Evolutionary conservation across 768 basidiomycete genomes (phyloP), one percentile per base, ranked within the genome.

Genomic region (Russula olivacea): DNA sequence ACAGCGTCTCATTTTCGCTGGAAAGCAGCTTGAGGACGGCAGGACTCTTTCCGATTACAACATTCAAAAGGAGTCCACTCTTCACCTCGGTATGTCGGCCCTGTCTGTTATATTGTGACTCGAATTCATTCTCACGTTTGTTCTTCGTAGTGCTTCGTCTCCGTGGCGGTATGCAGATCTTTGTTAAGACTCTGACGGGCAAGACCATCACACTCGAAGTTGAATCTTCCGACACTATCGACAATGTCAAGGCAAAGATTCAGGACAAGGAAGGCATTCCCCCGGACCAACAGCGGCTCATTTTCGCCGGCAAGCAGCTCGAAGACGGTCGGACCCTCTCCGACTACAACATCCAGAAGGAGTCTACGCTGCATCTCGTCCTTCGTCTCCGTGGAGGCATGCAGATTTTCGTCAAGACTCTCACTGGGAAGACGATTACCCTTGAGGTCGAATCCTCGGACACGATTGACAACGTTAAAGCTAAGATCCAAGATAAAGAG

Each of bases 201-300:
- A 81, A 80, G 76, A 81, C 80, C 51, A 82, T 82, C 70, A 82
- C 81, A 32, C 75, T 82, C 41, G 81, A 83, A 73, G 81, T 83
- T 60, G 81, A 72, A 56, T 72, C 71, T 0, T 72, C 72, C 2
- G 71, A 72, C 61, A 72, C 72, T 4, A 72, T 72, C 47, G 71
- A 72, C 53, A 72, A 71, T 3, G 72, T 72, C 8, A 72, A 72
- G 68, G 70, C 70, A 32, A 72, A 72, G 61, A 72, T 72, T 28
- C 70, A 72, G 59, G 71, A 72, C 57, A 72, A 72, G 68, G 71
- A 72, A 47, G 72, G 71, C 14, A 73, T 73, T 36, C 71, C 72
- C 7, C 72, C 72, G 3, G 71, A 72, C 58, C 71, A 72, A 56
- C 72, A 72, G 53, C 72, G 71, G 21, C 67, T 72, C 19, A 72